Conservation (phyloP, 2,329 filamentous ascomycete genomes). For the Aspergillus glaucus region DNA sequence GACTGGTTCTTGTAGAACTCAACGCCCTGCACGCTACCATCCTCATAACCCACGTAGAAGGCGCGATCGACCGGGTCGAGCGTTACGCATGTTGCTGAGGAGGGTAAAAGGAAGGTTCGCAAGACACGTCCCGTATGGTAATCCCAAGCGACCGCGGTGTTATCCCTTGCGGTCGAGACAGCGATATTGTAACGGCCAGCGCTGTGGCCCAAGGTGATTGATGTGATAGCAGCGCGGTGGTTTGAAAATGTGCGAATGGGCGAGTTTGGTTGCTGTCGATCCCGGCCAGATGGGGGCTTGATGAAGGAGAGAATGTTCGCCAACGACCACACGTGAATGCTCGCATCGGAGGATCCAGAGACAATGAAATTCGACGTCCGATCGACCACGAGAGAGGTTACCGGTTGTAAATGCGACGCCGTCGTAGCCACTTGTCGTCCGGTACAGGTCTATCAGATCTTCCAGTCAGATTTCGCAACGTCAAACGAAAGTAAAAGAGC, state of each 20-base stretch:
- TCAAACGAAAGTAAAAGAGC: slow-evolving; percentile 2
- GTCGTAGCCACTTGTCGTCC: slow-evolving; percentile 41
- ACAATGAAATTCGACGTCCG: slow-evolving; percentile 52
- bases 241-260: slow-evolving; percentile 69
- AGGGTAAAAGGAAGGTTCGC: slow-evolving; percentile 73
- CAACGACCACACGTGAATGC: slow-evolving; percentile 86
- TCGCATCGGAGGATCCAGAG: slow-evolving; percentile 61
- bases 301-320: slow-evolving; percentile 63
- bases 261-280: slow-evolving; percentile 46
- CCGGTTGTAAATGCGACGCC: slow-evolving; percentile 40
- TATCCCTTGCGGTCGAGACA: slow-evolving; percentile 77
- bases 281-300: slow-evolving; percentile 34
- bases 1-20: slow-evolving; percentile 60
- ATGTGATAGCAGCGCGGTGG: slow-evolving; percentile 53
- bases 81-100: slow-evolving; percentile 63
- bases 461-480: background rate
- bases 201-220: slow-evolving; percentile 58
- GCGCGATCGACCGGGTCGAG: slow-evolving; percentile 80
- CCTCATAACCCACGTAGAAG: slow-evolving; percentile 72
- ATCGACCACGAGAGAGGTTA: slow-evolving; percentile 67
- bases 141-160: slow-evolving; percentile 89
- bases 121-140: slow-evolving; percentile 71
- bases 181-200: slow-evolving; percentile 71
- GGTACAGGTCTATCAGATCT: slow-evolving; percentile 32
- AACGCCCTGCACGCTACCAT: slow-evolving; percentile 72